Evolutionary conservation across 345 rosid species (phyloP).

Genomic region (Ceriops tagal): DNA sequence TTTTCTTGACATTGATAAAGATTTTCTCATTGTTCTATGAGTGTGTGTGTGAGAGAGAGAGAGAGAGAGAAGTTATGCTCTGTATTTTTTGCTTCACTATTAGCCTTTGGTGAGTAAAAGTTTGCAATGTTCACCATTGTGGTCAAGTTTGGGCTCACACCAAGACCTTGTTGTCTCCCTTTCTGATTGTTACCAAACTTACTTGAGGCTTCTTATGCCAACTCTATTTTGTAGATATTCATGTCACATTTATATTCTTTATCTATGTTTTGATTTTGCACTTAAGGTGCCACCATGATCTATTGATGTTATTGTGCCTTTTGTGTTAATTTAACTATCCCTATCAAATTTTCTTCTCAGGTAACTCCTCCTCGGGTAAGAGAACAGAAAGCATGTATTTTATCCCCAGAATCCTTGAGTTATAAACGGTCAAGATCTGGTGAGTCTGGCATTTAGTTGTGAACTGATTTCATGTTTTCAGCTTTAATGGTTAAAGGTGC

Average conservation of each 20-base stretch:
- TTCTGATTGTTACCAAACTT: not conserved
- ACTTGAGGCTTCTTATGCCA: not conserved
- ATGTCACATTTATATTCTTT: not conserved
- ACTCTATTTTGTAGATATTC: not conserved
- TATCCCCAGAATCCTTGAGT: conserved; percentile 41
- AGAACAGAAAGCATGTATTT: conserved; percentile 10
- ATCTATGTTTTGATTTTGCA: not conserved
- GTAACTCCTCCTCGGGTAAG: conserved; percentile 23
- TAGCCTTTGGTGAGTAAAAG: no score
- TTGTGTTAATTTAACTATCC: not conserved
- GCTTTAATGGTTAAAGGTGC: not conserved
- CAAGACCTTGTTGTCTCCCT: no score
- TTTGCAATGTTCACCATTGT: no score
- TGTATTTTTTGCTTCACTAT: no score
- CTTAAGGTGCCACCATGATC: not conserved
- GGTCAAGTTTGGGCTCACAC: no score
- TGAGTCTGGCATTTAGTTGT: conserved; percentile 18
- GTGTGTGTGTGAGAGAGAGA: not conserved
- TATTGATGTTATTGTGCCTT: not conserved
- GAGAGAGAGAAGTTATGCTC: no score
- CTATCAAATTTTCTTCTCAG: conserved; percentile 21
- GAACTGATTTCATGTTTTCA: not conserved
- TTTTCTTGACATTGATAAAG: not conserved
- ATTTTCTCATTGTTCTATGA: not conserved
- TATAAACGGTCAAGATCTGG: conserved; percentile 59